Evolutionary conservation across 495 filamentous ascomycete genomes (phyloP), one percentile per base, ranked within the genome.

Genomic region (Penicillium canariense): DNA sequence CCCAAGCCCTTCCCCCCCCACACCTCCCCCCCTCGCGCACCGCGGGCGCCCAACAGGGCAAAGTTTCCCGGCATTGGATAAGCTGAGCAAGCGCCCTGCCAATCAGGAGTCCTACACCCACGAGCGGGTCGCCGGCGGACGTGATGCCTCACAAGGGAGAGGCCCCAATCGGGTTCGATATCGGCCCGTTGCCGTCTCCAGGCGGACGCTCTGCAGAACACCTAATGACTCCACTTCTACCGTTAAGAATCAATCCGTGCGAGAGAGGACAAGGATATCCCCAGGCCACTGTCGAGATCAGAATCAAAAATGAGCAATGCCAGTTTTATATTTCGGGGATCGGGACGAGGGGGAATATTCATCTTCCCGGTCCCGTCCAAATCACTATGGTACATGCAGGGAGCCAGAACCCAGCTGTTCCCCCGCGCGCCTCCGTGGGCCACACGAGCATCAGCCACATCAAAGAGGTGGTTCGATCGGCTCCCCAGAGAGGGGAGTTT

Each of bases 341-440:
- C 52, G 35, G 50, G 42, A 48, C 45, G 31, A 12, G 11, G 14
- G 42, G 34, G 49, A 22, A 31, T 31, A 17, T 49, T 54, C 30
- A 30, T 20, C 15, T 50, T 36, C 52, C 39, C 45, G 28, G 27
- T 47, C 52, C 53, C 55, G 28, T 53, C 48, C 56, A 48, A 56
- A 35, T 62, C 54, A 58, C 62, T 67, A 67, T 67, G 46, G 54
- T 67, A 67, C 65, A 67, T 27, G 30, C 22, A 48, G 46, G 46
- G 22, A 35, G 30, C 20, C 18, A 23, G 5, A n/a, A n/a, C 46
- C 46, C 28, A 6, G 31, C 3, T 14, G 20, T 25, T 2, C 38
- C 11, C 23, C 18, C 25, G 9, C 11, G 28, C 11, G 14, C 26
- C 38, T 23, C 17, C 17, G 6, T 20, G 20, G 38, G 20, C 20